A percentile compares a stretch with the other conserved stretches of the same genome.
Evolutionary conservation across 164 flowering plant species (phyloP).

Genomic region (Vitis amurensis): DNA sequence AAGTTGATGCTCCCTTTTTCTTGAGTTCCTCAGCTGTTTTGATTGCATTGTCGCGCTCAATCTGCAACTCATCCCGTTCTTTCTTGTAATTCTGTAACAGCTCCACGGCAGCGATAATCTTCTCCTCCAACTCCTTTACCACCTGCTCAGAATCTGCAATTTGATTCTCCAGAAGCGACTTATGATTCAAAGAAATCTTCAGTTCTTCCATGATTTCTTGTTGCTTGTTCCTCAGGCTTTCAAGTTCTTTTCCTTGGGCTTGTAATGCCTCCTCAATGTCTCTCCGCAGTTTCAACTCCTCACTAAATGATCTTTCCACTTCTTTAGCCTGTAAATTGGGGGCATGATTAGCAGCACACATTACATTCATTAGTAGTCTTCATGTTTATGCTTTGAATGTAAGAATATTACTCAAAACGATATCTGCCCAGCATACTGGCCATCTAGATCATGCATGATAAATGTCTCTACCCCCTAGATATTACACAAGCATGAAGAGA

Average conservation of each 20-base stretch:
- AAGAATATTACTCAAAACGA: too few relatives aligned
- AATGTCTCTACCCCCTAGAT: too few relatives aligned
- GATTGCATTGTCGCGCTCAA: slow-evolving; percentile 66
- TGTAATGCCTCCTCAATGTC: slow-evolving; percentile 41
- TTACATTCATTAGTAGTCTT: too few relatives aligned
- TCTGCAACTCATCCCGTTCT: slow-evolving; percentile 59
- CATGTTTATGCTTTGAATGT: too few relatives aligned
- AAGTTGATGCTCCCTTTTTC: slow-evolving; percentile 25
- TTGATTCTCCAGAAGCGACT: slow-evolving; percentile 38
- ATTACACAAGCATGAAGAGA: too few relatives aligned
- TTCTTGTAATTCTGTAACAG: slow-evolving; percentile 42
- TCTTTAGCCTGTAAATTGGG: slow-evolving; percentile 41
- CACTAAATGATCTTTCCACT: slow-evolving; percentile 37
- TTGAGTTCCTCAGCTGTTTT: slow-evolving; percentile 60
- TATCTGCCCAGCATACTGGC: too few relatives aligned
- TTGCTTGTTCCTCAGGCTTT: slow-evolving; percentile 26
- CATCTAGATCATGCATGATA: too few relatives aligned
- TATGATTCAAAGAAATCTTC: slow-evolving; percentile 31
- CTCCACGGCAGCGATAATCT: slow-evolving; percentile 53
- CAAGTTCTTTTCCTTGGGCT: slow-evolving; percentile 32
- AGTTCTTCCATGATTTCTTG: slow-evolving; percentile 38
- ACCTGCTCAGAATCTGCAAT: slow-evolving; percentile 33
- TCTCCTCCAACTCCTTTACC: slow-evolving; percentile 46
- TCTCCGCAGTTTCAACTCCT: slow-evolving; percentile 36
- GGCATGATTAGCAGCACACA: background rate